Base-by-base conservation (phyloP, 495 filamentous ascomycete species). In the Penicillium lagena region DNA sequence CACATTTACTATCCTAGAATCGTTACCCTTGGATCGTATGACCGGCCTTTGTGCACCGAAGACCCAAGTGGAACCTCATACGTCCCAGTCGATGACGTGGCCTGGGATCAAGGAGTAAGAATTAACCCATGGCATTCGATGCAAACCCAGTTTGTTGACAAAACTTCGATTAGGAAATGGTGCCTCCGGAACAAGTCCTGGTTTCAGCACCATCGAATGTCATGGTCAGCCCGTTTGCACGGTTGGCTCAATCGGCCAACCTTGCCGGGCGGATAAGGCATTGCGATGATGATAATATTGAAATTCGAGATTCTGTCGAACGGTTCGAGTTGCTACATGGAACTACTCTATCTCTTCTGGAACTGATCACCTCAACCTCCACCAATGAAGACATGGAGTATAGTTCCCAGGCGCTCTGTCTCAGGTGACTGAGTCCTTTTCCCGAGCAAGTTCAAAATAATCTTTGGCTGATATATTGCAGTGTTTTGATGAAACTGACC, bases 41-140 rank as follows among this genome's bases (percentile, higher is more conserved):
- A 52, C 27, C 62, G 66, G 17, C 62, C 62, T 14, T 47, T 64
- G 27, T 51, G 62, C 31, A 63, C 58, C 10, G 65, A 59, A 42
- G 67, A 77, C 35, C 70, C 72, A 35, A 48, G 48, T 7, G 50
- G 62, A 4, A 50, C 63, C n/a, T 47, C 49, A 9, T 36, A 57
- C 17, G 57, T 78, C 0, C 74, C 74, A 7, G 61, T 62, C 3
- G 62, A 71, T 35, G 75, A 77, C 45, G 38, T 42, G 6, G 55
- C 58, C 12, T 77, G 70, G 67, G 72, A 17, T 31, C 54, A 13
- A 10, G 50, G 28, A 43, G 51, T 29, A 47, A 53, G 28, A 17
- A 17, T 1, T 17, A 17, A 17, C 31, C 31, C 31, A n/a, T 9
- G 31, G 31, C 31, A 33, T 33, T 33, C 5, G 31, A 33, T 33